Base-by-base conservation (phyloP, 148 eudicot genomes). In the Simmondsia chinensis region DNA sequence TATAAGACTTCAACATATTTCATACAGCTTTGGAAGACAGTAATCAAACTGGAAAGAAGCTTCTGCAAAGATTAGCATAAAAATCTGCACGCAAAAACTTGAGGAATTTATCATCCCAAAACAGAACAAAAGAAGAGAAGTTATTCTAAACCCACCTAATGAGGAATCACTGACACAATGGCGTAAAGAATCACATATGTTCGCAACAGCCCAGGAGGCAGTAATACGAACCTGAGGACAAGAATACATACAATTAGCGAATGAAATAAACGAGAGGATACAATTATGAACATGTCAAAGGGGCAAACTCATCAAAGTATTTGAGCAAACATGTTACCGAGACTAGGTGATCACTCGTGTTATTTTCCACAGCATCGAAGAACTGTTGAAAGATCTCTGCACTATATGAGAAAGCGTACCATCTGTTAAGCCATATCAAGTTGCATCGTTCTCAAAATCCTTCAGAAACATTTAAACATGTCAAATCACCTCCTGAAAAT, bases 191-290 rank as follows among this genome's bases (percentile, higher is more conserved):
- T 82, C 95, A 61, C 95, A 78, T 46, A 85, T 78, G 67, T 91
- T 91, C 25, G 97, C 97, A 56, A 91, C 54, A 60, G 97, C 95
- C 97, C 97, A 91, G 14, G 97, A 79, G 45, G 97, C 93, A 48
- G 93, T 73, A 48, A 89, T 76, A 20, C 97, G 95, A 19, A 91
- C 97, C 96, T 87, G 64, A 48, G 65, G 51, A n/a, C 50, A 50
- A 23, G 37, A 20, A 42, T 31, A 37, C 3, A 28, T 8, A 9
- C 20, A 8, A 19, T n/a, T n/a, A n/a, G n/a, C n/a, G n/a, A n/a
- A n/a, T n/a, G n/a, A n/a, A n/a, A n/a, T n/a, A n/a, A n/a, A n/a
- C n/a, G n/a, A n/a, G n/a, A n/a, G n/a, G n/a, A n/a, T n/a, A n/a
- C n/a, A n/a, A n/a, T n/a, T n/a, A n/a, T n/a, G n/a, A n/a, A n/a